Base-by-base conservation (phyloP, 2,329 filamentous ascomycete species). In the Monilinia fructigena region DNA sequence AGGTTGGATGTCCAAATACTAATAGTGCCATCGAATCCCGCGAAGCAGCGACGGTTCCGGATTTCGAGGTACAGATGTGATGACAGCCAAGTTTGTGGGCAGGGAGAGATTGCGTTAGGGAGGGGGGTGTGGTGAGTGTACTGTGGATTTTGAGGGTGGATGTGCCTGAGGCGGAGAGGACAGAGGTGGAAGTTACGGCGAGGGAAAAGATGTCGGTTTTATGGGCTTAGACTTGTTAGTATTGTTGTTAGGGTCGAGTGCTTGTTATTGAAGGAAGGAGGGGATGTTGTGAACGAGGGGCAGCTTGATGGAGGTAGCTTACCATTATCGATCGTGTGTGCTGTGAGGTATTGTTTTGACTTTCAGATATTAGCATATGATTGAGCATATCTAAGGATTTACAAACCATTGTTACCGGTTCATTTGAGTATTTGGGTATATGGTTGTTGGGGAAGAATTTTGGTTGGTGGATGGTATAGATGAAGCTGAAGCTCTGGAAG, bases 341-440 rank as follows among this genome's bases (percentile, higher is more conserved):
- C 90, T 75, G 94, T 96, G 70, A 99, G 86, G 78, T 97, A 99
- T 89, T 98, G 95, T 82, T 98, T 98, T 66, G 95, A 99, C 95
- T 97, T 68, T 1, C 67, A n/a, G 54, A 11, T 40, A 31, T 75
- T 70, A 74, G 70, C 58, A 16, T 35, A 31, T 55, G 40, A 16
- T 65, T 56, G 65, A 31, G 55, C 20, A 45, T 16, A 59, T 42
- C 66, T 68, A 16, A 35, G 58, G 23, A 26, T 12, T 50, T 3
- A 60, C 42, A 63, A 73, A 74, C 75, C 75, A 76, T 76, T 68
- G 68, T 75, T 68, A 73, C 72, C 60, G 66, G 60, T 45, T 63
- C 68, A 70, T 70, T 59, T 66, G 31, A 52, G 58, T 48, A 26
- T 58, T 53, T 68, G 66, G 59, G 66, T 56, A 54, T 67, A 38